Conservation (phyloP, 1,284 basidiomycete genomes). For the Ceraceosorus guamensis region DNA sequence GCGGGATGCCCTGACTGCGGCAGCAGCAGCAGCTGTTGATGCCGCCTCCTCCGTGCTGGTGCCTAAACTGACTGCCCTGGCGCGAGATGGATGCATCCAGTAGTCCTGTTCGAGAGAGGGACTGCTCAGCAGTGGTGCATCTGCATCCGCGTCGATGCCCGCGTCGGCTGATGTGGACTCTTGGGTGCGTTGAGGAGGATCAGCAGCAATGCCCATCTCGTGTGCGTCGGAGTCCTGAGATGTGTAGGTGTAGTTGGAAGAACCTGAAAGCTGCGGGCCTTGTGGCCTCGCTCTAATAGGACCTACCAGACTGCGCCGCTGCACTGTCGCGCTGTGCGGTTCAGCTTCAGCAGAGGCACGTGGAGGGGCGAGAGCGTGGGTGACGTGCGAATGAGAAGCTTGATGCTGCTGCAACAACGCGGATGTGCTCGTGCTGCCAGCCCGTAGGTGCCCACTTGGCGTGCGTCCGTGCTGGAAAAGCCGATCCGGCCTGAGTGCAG, state of each 20-base stretch:
- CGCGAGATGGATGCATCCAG: neutral
- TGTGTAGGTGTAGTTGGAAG: no score
- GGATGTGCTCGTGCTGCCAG: neutral
- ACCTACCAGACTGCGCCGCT: neutral
- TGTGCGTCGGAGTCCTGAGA: no score
- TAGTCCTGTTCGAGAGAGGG: no score
- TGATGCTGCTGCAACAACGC: neutral
- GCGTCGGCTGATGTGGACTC: neutral
- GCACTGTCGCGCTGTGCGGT: neutral
- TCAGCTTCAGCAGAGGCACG: neutral
- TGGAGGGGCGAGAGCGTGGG: neutral
- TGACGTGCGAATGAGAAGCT: neutral
- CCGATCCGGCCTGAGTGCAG: neutral
- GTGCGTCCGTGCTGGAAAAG: neutral
- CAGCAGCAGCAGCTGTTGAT: neutral
- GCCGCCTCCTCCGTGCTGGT: neutral
- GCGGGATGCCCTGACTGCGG: neutral
- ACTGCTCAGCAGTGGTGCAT: no score
- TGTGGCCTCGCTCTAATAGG: neutral
- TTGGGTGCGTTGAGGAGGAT: no score
- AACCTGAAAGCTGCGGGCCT: no score
- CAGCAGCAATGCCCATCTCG: no score
- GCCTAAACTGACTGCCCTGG: neutral
- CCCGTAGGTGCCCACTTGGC: no score
- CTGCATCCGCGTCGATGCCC: no score